Base-by-base conservation (phyloP, 805 yeast genomes). In the Naumovozyma castellii region DNA sequence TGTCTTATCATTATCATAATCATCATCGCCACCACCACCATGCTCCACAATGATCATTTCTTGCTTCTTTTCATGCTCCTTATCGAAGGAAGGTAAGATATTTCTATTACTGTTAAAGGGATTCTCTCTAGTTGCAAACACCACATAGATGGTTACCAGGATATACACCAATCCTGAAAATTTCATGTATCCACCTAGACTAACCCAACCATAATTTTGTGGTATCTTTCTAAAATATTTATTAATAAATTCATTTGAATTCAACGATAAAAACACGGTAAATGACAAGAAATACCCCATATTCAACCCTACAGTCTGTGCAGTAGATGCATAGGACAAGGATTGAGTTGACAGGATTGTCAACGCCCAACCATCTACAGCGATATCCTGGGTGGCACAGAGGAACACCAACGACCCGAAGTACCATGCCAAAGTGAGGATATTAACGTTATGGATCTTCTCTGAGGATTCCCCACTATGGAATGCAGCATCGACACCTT, bases 341-440 rank as follows among this genome's bases (percentile, higher is more conserved):
- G 94, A 81, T 19, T 75, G 75, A 18, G 78, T 78, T 14, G 88
- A 77, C 38, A 92, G 67, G 31, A 90, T 77, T 1, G 96, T 92
- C 54, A 92, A 66, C 0, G 97, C 97, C 98, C 98, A 92, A 9
- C 98, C 97, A 64, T 92, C 98, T 17, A 92, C 98, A 0, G 98
- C 97, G 41, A 92, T 92, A 58, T 92, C 98, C 61, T 92, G 98
- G 0, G 98, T 90, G 1, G 97, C 97, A 65, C 97, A 88, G 43
- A 88, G 69, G 42, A 90, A 75, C 25, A 92, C 92, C 43, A 92
- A 66, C 17, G 76, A 47, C 51, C 88, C 84, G 62, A 92, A 92
- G 41, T 76, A 70, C 37, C 67, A 49, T 0, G 97, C 85, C 44
- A 92, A 73, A 2, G 62, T 56, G 13, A 41, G 17, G 14, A 59